Evolutionary conservation across 2,329 filamentous ascomycete species (phyloP).

Genomic region (Coniella vitis): DNA sequence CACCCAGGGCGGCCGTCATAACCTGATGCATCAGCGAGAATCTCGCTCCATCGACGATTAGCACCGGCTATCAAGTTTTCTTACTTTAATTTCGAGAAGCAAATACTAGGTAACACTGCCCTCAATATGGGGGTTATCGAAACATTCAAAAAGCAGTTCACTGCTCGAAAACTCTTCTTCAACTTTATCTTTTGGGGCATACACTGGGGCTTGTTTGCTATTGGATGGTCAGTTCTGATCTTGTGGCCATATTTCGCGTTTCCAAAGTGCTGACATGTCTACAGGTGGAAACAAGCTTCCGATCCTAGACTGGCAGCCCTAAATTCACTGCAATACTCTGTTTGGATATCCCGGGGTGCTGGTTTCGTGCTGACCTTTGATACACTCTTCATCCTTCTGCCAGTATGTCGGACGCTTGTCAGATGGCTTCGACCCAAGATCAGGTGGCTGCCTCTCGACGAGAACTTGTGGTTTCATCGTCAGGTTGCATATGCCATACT

Average conservation of each 20-base stretch:
- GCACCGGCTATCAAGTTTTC: too few relatives aligned
- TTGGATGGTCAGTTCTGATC: constrained; percentile 63
- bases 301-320: constrained; percentile 66
- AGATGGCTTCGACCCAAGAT: constrained; percentile 80
- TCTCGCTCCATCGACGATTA: too few relatives aligned
- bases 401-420: constrained; percentile 89
- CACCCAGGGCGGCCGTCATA: too few relatives aligned
- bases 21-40: too few relatives aligned
- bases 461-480: constrained; percentile 94
- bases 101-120: constrained; percentile 14
- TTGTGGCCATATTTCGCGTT: not conserved
- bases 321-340: constrained; percentile 78
- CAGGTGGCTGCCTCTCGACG: constrained; percentile 85
- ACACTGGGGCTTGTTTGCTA: constrained; percentile 72
- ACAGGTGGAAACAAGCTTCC: constrained; percentile 69
- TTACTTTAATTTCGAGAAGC: too few relatives aligned
- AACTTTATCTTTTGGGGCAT: constrained; percentile 74
- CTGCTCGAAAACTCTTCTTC: constrained; percentile 66
- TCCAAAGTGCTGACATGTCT: constrained; percentile 18
- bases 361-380: constrained; percentile 81
- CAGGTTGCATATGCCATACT: constrained; percentile 88
- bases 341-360: constrained; percentile 94
- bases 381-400: constrained; percentile 79
- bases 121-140: constrained; percentile 33
- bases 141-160: constrained; percentile 58